Evolutionary conservation across 176 grass and related monocot genomes (phyloP), one percentile per base, ranked within the genome.

Genomic region (Dendrocalamus sinicus): DNA sequence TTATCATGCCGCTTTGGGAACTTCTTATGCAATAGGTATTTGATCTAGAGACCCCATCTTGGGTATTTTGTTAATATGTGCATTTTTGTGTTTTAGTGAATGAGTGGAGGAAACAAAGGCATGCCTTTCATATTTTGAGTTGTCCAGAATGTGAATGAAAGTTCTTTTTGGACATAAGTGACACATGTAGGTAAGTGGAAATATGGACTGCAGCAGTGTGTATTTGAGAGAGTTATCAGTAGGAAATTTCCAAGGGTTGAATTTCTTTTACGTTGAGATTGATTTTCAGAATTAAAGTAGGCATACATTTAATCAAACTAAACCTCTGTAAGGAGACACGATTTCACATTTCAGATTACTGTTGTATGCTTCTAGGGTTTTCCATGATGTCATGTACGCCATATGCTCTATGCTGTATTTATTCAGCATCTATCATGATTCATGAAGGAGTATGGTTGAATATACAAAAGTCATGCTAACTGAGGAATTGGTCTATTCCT

Each of bases 1-100:
- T 70, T 96, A 28, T 98, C 96, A 46, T 98, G 91, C 35, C 93
- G 92, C 28, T 98, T 96, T 73, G 96, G 96, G 57, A 98, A 94
- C 70, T 98, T 98, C 86, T 85, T 96, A 76, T 98, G 94, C 84
- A 98, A 98, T 72, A 95, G 96, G 96, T 98, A 98, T 76, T 64
- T 68, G 43, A 70, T 77, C 63, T 48, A 48, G 35, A 51, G 67
- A 35, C 35, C 35, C 43, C 16, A n/a, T 59, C 24, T 43, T 75
- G 62, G 43, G 63, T 86, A 26, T 48, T 85, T 73, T 89, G 15
- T 62, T 22, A 8, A 35, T 60, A 28, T 45, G 39, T 48, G 48
- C 54, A 69, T 79, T 58, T 57, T 70, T 60, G 22, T 52, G 60
- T 74, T 70, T 30, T 53, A 40, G 40, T 73, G 57, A 78, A 51